Evolutionary conservation across 306 rosid genomes (phyloP), one percentile per base, ranked within the genome.

Genomic region (Hippophae gyantsensis): DNA sequence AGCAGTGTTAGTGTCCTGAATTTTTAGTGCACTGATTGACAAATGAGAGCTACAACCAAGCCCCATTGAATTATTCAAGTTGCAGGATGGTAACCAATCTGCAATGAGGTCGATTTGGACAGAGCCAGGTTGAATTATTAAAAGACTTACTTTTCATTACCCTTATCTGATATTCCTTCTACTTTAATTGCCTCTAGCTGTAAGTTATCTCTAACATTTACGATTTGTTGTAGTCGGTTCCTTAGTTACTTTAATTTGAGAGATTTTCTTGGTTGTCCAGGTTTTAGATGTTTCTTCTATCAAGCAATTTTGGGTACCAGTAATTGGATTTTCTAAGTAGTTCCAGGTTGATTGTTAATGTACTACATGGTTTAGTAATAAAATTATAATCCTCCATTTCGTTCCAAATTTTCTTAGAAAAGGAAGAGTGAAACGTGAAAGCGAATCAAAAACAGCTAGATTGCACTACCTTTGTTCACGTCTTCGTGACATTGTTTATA

Each of bases 1-100:
- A 53, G 64, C 65, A 65, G 63, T 62, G 56, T 42, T 57, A 72
- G 48, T 55, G 42, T 64, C 68, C 73, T 40, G 67, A 75, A 61
- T 59, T 58, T 62, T 70, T 5, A 42, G 68, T 73, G 71, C 63
- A 65, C 69, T 60, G 57, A 59, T 69, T 65, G 69, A 75, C 78
- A 75, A 55, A 47, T 57, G 69, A 46, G 76, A 72, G 75, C 69
- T 57, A 42, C 73, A 43, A 23, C 59, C 59, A 70, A 65, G 62
- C 54, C 69, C 80, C 65, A 63, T 71, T 72, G 69, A 69, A 59
- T 65, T 70, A 57, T 73, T 65, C 61, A 64, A 62, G 68, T 71
- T 63, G 70, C 75, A 60, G 60, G 66, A 76, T 62, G 79, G 63
- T 38, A 55, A 48, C 58, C 58, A 63, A 49, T 59, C 75, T 73